Conservation (phyloP, 2,329 filamentous ascomycete genomes). For the Xylariales sp. region DNA sequence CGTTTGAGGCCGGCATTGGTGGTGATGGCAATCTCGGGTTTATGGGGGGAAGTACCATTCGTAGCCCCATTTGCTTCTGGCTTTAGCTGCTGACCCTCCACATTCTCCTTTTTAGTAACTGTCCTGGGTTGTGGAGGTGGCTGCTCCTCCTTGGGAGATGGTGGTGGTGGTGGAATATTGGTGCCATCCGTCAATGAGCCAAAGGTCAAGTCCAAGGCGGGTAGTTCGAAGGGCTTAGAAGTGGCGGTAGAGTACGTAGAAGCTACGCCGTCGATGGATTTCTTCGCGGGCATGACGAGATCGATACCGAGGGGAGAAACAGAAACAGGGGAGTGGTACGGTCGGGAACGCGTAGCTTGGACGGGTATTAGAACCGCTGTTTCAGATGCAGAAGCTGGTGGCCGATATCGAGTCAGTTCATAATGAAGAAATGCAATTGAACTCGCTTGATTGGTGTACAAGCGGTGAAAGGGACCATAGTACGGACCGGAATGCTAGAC, state of each 20-base stretch:
- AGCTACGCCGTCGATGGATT: conserved; percentile 40
- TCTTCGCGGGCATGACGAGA: conserved; percentile 42
- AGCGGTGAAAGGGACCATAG: conserved; percentile 32
- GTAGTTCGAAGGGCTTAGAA: conserved; percentile 64
- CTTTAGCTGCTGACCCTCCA: conserved; percentile 43
- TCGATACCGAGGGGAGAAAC: not conserved
- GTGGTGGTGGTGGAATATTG: conserved; percentile 68
- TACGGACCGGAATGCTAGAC: conserved; percentile 38
- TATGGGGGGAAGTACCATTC: conserved; percentile 52
- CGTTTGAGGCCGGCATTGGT: conserved; percentile 59
- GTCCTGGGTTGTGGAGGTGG: conserved; percentile 58
- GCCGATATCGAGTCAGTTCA: conserved; percentile 36
- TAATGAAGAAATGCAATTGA: conserved; percentile 30
- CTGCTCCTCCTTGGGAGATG: conserved; percentile 64
- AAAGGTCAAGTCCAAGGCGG: conserved; percentile 68
- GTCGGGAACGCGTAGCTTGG: conserved; percentile 12
- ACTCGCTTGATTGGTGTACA: conserved; percentile 32
- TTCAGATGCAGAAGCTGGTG: conserved; percentile 25
- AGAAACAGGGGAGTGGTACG: conserved; percentile 1
- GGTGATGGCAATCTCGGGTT: conserved; percentile 46
- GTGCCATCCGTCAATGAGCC: conserved; percentile 70
- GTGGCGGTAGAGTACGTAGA: conserved; percentile 37
- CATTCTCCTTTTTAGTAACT: conserved; percentile 43
- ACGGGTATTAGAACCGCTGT: conserved; percentile 4
- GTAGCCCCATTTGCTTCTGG: conserved; percentile 45